Base-by-base conservation (phyloP, 345 rosid species). In the Hibiscus trionum region DNA sequence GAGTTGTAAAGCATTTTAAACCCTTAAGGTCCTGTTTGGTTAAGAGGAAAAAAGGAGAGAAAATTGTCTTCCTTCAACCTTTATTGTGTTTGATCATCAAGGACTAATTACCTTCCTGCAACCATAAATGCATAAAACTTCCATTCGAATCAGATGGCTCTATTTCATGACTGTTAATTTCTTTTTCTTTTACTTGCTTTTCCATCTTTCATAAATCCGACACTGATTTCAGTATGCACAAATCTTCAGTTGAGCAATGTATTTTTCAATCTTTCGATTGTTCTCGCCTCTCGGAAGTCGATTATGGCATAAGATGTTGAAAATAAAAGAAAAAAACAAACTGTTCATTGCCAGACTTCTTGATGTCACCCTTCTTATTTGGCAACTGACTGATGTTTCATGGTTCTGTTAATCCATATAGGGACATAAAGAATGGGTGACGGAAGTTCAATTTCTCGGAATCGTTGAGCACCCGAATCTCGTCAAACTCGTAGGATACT, bases 401-500 rank as follows among this genome's bases (percentile, higher is more conserved):
- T 77, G 14, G 29, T 26, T 26, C 15, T 71, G 21, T 61, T 55
- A 59, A 59, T 69, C 75, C 66, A 31, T 62, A 1, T 29, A 93
- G 98, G 98, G 98, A 75, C 97, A 91, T 75, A 93, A 89, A 80
- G 91, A 93, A 79, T 91, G 97, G 97, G 79, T 91, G 56, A 89
- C 96, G 17, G 98, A 93, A 71, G 96, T 93, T 71, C 88, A 89
- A 75, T 89, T 91, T 77, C 92, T 93, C 5, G 92, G 97, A 5
- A 83, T 91, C 14, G 84, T 91, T 68, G 91, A 89, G 58, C 96
- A 93, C 67, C 77, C 84, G 49, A 93, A 93, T 79, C 89, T 93
- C 27, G 98, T 91, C 59, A 93, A 91, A 75, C 93, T 93, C 29
- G 49, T 93, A 74, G 97, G 98, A 60, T 93, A 93, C 69, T 91